These are phyloP conservation scores for Naematelia aurantialba DNA, from an alignment of 768 basidiomycete genomes.

Conservation along the genomic window DNA sequence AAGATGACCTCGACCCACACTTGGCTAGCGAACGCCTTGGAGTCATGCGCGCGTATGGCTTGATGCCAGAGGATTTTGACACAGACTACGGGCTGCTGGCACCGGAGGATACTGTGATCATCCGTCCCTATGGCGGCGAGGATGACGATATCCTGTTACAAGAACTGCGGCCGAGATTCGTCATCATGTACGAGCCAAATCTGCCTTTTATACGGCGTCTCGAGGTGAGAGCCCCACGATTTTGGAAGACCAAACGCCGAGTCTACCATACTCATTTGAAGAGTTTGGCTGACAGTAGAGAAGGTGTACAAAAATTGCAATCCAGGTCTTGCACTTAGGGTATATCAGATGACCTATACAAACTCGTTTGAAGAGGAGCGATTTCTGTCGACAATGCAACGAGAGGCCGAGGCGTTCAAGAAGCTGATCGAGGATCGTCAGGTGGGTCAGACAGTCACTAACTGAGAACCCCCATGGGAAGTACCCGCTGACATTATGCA, in stretches of 20 bases:
- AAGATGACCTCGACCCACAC: slow-evolving; percentile 35
- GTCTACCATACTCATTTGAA: no score
- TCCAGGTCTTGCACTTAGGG: slow-evolving; percentile 75
- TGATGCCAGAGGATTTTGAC: slow-evolving; percentile 61
- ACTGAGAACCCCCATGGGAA: neutral
- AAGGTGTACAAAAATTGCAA: slow-evolving; percentile 82
- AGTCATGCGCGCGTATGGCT: slow-evolving; percentile 18
- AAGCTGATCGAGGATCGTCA: slow-evolving; percentile 85
- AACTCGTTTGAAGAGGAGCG: slow-evolving; percentile 93
- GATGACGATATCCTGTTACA: slow-evolving; percentile 81
- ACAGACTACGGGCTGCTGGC: slow-evolving; percentile 71
- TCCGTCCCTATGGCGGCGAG: slow-evolving; percentile 86
- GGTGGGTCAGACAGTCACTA: slow-evolving; percentile 57
- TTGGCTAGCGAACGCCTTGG: neutral
- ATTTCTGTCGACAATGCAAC: slow-evolving; percentile 79
- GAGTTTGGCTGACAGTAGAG: neutral
- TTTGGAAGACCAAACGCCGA: neutral
- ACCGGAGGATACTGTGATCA: slow-evolving; percentile 74
- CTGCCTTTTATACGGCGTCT: slow-evolving; percentile 87
- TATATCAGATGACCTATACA: slow-evolving; percentile 94
- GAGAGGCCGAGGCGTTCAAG: slow-evolving; percentile 93
- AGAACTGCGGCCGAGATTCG: slow-evolving; percentile 83
- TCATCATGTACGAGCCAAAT: slow-evolving; percentile 93
- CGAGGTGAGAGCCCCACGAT: slow-evolving; percentile 59
- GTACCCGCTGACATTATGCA: slow-evolving; percentile 42